Base-by-base conservation (phyloP, 805 yeast species). In the Lipomyces spencermartinsiae region DNA sequence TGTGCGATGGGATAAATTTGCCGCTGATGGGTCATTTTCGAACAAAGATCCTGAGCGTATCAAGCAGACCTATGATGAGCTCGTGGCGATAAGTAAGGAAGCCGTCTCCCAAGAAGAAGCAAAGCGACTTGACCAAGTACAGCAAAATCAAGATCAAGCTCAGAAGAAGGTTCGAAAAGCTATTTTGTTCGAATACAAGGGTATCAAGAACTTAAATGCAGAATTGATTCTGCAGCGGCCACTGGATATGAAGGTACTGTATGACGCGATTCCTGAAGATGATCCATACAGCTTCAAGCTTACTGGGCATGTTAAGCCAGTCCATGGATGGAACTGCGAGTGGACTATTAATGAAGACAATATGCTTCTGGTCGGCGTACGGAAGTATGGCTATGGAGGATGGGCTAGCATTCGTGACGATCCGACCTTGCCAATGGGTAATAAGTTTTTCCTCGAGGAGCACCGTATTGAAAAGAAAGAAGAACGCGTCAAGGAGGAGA, bases 341-440 rank as follows among this genome's bases (percentile, higher is more conserved):
- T 95, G 99, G 99, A 82, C 83, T 2, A 82, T 84, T 14, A 86
- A 83, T 39, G 97, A 95, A 76, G 99, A 95, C 78, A 90, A 93
- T 62, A 90, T 88, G 87, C 83, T 95, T 63, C 78, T 95, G 69
- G 86, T 91, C 46, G 99, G 99, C 71, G 90, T 94, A 29, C 85
- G 86, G 75, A 93, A 92, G 79, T 93, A 93, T 79, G 99, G 99
- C 0, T 93, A 92, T 78, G 98, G 98, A 19, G 89, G 97, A 0
- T 95, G 99, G 99, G 77, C 85, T 2, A 93, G 91, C 75, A 93
- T 95, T 58, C 84, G 99, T 76, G 99, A 95, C 80, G 99, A 95
- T 79, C 98, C 99, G 1, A 84, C 92, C 62, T 83, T 95, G 67
- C 93, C 93, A 10, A 82, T 95, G 69, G 90, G 92, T 69, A 92